A percentile compares a stretch with the other conserved stretches of the same genome.
phyloP scores from a whole-genome alignment of 331 rosid genomes.

The Malus hybrid region DNA sequence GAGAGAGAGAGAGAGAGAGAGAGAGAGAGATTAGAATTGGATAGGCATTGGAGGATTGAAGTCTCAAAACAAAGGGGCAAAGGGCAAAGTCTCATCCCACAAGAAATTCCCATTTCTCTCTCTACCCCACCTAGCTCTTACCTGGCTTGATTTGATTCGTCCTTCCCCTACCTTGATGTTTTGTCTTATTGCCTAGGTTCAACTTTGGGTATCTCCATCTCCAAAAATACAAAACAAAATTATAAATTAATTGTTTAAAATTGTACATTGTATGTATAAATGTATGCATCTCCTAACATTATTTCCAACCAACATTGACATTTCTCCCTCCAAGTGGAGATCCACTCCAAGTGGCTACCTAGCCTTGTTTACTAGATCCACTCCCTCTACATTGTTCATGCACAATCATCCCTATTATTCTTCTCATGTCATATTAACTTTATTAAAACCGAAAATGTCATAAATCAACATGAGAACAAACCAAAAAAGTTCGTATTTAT shows the following conservation, averaged over 20 bases:
- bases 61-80: not conserved
- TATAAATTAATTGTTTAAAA: not conserved
- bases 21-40: conserved; percentile 22
- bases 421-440: no score
- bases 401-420: not conserved
- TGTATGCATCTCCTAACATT: not conserved
- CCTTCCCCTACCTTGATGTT: conserved; percentile 20
- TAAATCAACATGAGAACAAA: no score
- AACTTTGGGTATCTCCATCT: conserved; percentile 18
- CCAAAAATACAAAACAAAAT: not conserved
- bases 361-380: not conserved
- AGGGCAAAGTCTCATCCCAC: conserved; percentile 37
- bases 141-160: conserved; percentile 49
- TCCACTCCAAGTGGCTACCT: not conserved
- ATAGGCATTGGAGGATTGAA: conserved; percentile 31
- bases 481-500: no score
- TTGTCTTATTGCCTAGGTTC: conserved; percentile 74
- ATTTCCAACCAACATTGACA: conserved; percentile 41
- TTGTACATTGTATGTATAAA: not conserved
- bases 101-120: conserved; percentile 31
- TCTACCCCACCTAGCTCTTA: not conserved
- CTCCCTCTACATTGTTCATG: not conserved
- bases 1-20: not conserved
- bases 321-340: conserved; percentile 39
- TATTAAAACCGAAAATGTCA: no score